Base-by-base conservation (phyloP, 2,329 filamentous ascomycete species). In the Arthroderma sp. region DNA sequence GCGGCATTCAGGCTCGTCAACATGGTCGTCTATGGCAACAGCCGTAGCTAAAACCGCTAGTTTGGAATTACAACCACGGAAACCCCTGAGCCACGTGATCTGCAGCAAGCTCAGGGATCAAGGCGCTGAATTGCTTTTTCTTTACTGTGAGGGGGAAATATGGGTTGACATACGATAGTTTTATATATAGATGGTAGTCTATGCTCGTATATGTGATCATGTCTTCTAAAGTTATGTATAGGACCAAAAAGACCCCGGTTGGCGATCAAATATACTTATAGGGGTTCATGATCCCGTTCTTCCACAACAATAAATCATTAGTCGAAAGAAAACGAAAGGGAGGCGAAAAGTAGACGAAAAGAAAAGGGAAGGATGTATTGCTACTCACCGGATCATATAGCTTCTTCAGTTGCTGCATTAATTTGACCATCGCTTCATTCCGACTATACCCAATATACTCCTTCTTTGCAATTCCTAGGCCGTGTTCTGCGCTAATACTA, bases 271-370 rank as follows among this genome's bases (percentile, higher is more conserved):
- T 86, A 71, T 96, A 97, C 75, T 97, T 97, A 78, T 97, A 97
- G 0, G 91, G 91, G 74, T 96, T 97, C 89, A 97, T 94, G 73
- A 97, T 97, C 52, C 90, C 91, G 65, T 95, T 95, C 89, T 95
- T 23, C 21, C 2, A 15, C 31, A 13, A 41, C 35, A 23, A 52
- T n/a, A n/a, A 38, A 55, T 13, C 19, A 33, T 54, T 23, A 54
- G 51, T 54, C 21, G 25, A n/a, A 21, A 41, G 2, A 11, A 4
- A 9, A n/a, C 59, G 9, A 5, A 31, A 19, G 15, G 25, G 5
- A 17, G 25, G 58, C n/a, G 4, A 2, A 54, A 4, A 23, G 28
- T 35, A 37, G 13, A n/a, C 3, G 8, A 17, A 13, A 4, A 9
- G 39, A 59, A 9, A 5, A 31, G 25, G 15, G 25, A 6, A 17